Conservation (phyloP, 768 basidiomycete genomes). For the Pisolithus microcarpus region DNA sequence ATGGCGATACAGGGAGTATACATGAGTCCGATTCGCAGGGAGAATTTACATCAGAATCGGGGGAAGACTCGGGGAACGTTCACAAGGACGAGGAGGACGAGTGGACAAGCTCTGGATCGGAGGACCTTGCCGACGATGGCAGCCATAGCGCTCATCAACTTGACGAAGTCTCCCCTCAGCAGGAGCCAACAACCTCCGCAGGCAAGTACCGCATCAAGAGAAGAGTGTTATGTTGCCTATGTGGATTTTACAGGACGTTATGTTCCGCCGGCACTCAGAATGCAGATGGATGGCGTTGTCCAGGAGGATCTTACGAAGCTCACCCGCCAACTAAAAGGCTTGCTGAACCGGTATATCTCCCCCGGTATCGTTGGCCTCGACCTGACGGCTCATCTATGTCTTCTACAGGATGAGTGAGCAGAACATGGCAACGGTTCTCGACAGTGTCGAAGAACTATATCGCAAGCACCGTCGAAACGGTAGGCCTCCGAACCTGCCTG, state of each 20-base stretch:
- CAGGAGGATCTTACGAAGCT: conserved; percentile 48
- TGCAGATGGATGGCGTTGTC: conserved; percentile 32
- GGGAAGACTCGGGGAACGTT: conserved; percentile 9
- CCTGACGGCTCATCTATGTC: background rate
- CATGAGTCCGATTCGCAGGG: background rate
- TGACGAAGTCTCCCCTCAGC: conserved; percentile 1
- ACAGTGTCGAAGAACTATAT: conserved; percentile 70
- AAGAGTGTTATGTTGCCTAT: background rate
- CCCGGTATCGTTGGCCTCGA: background rate
- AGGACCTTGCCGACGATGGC: background rate
- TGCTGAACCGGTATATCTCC: conserved; percentile 67
- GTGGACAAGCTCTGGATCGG: conserved; percentile 32
- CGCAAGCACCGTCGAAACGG: conserved; percentile 73
- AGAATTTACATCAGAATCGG: background rate
- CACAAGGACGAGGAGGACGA: conserved; percentile 27
- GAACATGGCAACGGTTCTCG: conserved; percentile 71
- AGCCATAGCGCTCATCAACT: background rate
- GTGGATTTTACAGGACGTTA: conserved; percentile 41
- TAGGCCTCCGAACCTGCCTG: conserved; percentile 23
- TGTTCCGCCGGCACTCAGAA: conserved; percentile 75
- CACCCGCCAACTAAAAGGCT: conserved; percentile 72
- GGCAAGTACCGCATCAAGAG: conserved; percentile 10
- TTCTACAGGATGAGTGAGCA: conserved; percentile 78
- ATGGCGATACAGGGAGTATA: conserved; percentile 2
- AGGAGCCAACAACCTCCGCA: background rate